Evolutionary conservation across 169 alveolate genomes (phyloP).

Genomic region (Neospora caninum): DNA sequence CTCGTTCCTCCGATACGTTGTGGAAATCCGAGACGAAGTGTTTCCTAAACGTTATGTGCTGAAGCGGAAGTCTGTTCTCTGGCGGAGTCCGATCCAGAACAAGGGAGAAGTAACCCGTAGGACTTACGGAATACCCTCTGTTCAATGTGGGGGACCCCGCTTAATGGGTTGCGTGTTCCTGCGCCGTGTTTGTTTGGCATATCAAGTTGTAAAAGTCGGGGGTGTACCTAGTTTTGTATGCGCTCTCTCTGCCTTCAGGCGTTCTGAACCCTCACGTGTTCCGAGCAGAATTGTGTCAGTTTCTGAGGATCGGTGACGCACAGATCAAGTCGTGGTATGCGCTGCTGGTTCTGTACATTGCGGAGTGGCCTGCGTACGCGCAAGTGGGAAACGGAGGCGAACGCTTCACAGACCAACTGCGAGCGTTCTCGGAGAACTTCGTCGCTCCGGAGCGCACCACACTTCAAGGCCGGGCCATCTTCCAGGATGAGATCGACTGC

Average conservation of each 20-base stretch:
- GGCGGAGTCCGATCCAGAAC: too few species aligned
- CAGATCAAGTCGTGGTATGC: constrained; percentile 58
- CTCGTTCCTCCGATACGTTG: too few species aligned
- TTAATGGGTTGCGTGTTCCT: too few species aligned
- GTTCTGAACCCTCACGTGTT: constrained; percentile 43
- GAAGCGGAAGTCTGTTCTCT: too few species aligned
- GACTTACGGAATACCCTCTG: too few species aligned
- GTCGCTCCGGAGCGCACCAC: constrained; percentile 45
- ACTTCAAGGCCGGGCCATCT: constrained; percentile 42
- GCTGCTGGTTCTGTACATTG: constrained; percentile 56
- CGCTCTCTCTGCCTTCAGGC: not conserved
- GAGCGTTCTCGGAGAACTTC: constrained; percentile 49
- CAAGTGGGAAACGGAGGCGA: constrained; percentile 61
- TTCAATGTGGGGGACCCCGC: too few species aligned
- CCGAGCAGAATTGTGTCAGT: constrained; percentile 57
- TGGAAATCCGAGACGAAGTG: too few species aligned
- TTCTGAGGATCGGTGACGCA: constrained; percentile 45
- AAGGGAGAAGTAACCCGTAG: too few species aligned
- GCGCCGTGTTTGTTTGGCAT: too few species aligned
- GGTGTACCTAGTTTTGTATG: too few species aligned
- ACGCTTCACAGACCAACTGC: constrained; percentile 34
- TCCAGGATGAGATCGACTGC: constrained; percentile 57
- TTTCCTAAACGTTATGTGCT: too few species aligned
- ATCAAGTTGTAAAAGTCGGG: too few species aligned
- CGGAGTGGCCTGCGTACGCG: constrained; percentile 68